Conservation (phyloP, 2,329 filamentous ascomycete genomes). For the Stagonosporopsis tanaceti region DNA sequence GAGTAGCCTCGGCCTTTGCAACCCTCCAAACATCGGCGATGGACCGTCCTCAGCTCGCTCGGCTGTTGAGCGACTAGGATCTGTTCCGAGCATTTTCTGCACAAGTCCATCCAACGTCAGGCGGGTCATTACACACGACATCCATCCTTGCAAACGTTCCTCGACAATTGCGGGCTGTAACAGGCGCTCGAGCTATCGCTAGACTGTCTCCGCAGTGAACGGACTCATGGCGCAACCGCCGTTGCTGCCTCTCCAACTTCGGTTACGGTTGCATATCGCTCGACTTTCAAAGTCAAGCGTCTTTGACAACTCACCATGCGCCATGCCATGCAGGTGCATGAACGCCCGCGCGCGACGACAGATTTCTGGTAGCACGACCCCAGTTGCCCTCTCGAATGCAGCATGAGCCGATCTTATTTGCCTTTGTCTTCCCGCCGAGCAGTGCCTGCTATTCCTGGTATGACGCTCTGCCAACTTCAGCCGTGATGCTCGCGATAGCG, state of each 20-base stretch:
- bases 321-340: conserved; percentile 48
- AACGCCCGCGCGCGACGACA: conserved; percentile 41
- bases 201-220: conserved; percentile 40
- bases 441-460: conserved; percentile 45
- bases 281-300: conserved; percentile 46
- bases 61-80: conserved; percentile 18
- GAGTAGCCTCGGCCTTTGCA: conserved; percentile 12
- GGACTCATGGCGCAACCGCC: conserved; percentile 48
- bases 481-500: conserved; percentile 49
- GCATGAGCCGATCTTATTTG: conserved; percentile 42
- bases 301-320: conserved; percentile 51
- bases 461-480: conserved; percentile 43
- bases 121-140: conserved; percentile 18
- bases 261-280: conserved; percentile 47
- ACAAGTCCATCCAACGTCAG: conserved; percentile 15
- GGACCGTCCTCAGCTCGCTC: conserved; percentile 13
- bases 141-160: conserved; percentile 23
- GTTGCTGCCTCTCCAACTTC: conserved; percentile 47
- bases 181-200: conserved; percentile 32
- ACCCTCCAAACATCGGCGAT: conserved; percentile 12
- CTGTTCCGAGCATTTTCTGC: conserved; percentile 10
- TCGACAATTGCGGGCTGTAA: conserved; percentile 23
- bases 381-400: conserved; percentile 47
- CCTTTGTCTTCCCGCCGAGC: conserved; percentile 35
- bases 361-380: conserved; percentile 47